phyloP scores from a whole-genome alignment of 1,284 basidiomycete genomes.

The Megacollybia platyphylla region DNA sequence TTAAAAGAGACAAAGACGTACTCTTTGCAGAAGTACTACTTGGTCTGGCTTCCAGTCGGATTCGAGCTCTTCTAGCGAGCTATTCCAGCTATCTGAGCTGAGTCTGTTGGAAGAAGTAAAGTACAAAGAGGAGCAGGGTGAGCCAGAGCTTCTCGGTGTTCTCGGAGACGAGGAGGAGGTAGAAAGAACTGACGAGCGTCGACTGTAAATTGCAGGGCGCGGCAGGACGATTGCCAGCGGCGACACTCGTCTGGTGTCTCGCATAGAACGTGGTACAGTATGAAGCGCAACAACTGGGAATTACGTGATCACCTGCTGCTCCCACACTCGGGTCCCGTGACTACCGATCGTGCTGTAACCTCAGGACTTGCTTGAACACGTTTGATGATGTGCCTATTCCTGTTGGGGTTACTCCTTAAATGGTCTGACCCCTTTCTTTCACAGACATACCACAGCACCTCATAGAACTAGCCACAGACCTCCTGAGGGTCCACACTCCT shows the following conservation, averaged over 20 bases:
- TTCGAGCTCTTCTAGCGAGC: slow-evolving; percentile 58
- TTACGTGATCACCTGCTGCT: background rate
- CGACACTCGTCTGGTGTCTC: slow-evolving; percentile 14
- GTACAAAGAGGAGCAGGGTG: slow-evolving; percentile 33
- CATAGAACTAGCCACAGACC: no score
- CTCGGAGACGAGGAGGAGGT: slow-evolving; percentile 28
- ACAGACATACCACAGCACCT: no score
- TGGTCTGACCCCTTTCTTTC: no score
- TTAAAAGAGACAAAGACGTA: slow-evolving; percentile 20
- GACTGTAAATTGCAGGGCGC: slow-evolving; percentile 31
- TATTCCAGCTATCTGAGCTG: slow-evolving; percentile 73
- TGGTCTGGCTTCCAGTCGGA: slow-evolving; percentile 68
- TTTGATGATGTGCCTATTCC: no score
- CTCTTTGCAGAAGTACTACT: slow-evolving; percentile 48
- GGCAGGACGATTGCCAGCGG: slow-evolving; percentile 44
- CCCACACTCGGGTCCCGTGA: no score
- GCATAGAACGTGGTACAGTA: background rate
- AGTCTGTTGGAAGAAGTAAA: slow-evolving; percentile 46
- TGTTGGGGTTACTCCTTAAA: no score
- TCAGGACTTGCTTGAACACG: no score
- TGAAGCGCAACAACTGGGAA: background rate
- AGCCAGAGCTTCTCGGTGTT: slow-evolving; percentile 32
- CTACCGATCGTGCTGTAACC: no score
- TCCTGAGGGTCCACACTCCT: no score
- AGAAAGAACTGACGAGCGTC: slow-evolving; percentile 27